A percentile compares a stretch with the other conserved stretches of the same genome.
Evolutionary conservation across 176 grass and related monocot genomes (phyloP).

Genomic region (Avena sativa): DNA sequence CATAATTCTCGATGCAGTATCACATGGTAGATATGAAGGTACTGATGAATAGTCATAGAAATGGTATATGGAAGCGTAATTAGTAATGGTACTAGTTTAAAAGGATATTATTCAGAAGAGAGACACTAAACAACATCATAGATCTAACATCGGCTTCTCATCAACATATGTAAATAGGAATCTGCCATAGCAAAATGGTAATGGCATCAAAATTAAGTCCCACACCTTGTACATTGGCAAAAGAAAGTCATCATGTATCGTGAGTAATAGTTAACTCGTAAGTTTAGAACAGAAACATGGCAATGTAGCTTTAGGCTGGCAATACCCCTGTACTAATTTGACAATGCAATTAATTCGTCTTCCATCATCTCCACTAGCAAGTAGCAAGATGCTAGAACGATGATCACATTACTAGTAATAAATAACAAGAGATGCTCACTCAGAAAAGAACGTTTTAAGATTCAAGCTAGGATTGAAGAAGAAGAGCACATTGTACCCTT

Average conservation of each 20-base stretch:
- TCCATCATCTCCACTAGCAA: background rate
- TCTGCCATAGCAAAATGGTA: background rate
- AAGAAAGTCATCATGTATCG: background rate
- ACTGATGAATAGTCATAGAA: constrained; percentile 10
- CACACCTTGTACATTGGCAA: background rate
- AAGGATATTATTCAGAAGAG: background rate
- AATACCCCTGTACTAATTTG: constrained; percentile 5
- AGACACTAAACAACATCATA: background rate
- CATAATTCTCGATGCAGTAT: constrained; percentile 9
- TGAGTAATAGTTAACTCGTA: background rate
- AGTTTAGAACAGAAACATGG: background rate
- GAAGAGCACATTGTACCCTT: constrained; percentile 46
- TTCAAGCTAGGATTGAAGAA: background rate
- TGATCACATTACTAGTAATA: background rate
- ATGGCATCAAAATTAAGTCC: background rate
- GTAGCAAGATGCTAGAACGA: background rate
- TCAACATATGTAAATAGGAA: background rate
- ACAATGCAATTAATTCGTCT: constrained; percentile 3
- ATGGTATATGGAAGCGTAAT: background rate
- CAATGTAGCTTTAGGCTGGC: constrained; percentile 1
- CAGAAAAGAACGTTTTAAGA: background rate
- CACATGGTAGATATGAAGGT: background rate
- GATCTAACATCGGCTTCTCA: background rate
- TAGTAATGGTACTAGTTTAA: background rate
- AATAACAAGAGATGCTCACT: background rate